A percentile compares a stretch with the other conserved stretches of the same genome.
phyloP scores from a whole-genome alignment of 495 filamentous ascomycete genomes.

The Recurvomyces mirabilis region DNA sequence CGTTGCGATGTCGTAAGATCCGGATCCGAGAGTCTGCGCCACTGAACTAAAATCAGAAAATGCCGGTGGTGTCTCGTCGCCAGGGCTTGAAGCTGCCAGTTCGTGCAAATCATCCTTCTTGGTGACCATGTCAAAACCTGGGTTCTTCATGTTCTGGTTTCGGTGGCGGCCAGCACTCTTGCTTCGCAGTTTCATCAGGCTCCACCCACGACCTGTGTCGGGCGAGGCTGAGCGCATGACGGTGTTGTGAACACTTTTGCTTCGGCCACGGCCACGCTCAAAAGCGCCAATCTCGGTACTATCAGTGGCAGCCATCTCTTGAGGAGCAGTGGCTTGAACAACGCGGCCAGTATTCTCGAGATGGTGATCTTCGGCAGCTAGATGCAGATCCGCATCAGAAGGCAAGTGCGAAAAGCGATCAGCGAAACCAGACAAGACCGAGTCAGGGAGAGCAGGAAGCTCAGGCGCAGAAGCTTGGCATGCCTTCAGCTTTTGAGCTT shows the following conservation, averaged over 20 bases:
- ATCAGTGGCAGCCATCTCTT: too few species aligned
- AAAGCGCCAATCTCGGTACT: too few species aligned
- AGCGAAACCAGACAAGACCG: too few species aligned
- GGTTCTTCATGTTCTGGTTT: background rate
- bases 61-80: conserved; percentile 9
- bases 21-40: conserved; percentile 28
- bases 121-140: background rate
- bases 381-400: too few species aligned
- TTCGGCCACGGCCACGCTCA: conserved; percentile 1
- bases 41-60: conserved; percentile 33
- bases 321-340: too few species aligned
- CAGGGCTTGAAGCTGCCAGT: conserved; percentile 4
- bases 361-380: too few species aligned
- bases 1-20: conserved; percentile 35
- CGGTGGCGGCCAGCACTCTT: conserved; percentile 8
- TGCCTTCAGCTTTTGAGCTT: conserved; percentile 5
- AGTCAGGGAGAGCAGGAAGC: background rate
- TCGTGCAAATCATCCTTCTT: background rate
- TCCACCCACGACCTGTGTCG: background rate
- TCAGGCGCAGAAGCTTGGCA: background rate
- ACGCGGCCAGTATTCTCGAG: too few species aligned
- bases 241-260: background rate
- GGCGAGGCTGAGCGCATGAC: background rate
- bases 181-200: conserved; percentile 3
- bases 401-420: too few species aligned